A percentile compares a stretch with the other conserved stretches of the same genome.
These are phyloP conservation scores for Pseudozyma sp. DNA, from an alignment of 1,284 basidiomycete species.

Conservation along the genomic window DNA sequence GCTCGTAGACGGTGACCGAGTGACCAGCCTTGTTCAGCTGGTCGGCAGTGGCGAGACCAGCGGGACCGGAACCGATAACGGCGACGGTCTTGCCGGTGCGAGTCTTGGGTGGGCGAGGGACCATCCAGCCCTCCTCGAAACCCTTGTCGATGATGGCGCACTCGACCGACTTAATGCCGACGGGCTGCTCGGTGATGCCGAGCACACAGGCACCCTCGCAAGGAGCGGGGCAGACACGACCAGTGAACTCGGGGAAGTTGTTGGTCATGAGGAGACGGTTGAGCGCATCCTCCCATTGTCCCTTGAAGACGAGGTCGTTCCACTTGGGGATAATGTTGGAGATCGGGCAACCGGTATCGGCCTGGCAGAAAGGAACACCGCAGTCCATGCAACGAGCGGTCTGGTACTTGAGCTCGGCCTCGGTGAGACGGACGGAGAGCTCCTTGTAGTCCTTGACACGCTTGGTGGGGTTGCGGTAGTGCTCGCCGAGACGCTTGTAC, in stretches of 20 bases:
- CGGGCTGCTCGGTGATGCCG: slow-evolving; percentile 65
- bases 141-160: slow-evolving; percentile 67
- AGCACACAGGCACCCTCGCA: slow-evolving; percentile 67
- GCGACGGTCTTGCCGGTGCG: slow-evolving; percentile 67
- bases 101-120: slow-evolving; percentile 57
- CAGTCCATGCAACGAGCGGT: slow-evolving; percentile 68
- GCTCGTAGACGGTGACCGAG: slow-evolving; percentile 67
- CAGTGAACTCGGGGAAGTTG: slow-evolving; percentile 68
- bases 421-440: slow-evolving; percentile 62
- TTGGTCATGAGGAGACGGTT: slow-evolving; percentile 66
- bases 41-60: slow-evolving; percentile 63
- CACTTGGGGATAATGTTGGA: slow-evolving; percentile 67
- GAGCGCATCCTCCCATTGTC: slow-evolving; percentile 65
- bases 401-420: slow-evolving; percentile 67
- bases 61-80: slow-evolving; percentile 65
- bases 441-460: slow-evolving; percentile 67
- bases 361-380: slow-evolving; percentile 68
- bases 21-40: slow-evolving; percentile 67
- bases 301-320: slow-evolving; percentile 68
- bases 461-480: slow-evolving; percentile 63
- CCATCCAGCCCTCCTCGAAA: slow-evolving; percentile 65
- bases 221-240: slow-evolving; percentile 67
- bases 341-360: slow-evolving; percentile 66
- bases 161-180: slow-evolving; percentile 67
- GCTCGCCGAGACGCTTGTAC: slow-evolving; percentile 66